Evolutionary conservation across 1,284 basidiomycete genomes (phyloP), one percentile per base, ranked within the genome.

Genomic region (Pseudozyma pruni): DNA sequence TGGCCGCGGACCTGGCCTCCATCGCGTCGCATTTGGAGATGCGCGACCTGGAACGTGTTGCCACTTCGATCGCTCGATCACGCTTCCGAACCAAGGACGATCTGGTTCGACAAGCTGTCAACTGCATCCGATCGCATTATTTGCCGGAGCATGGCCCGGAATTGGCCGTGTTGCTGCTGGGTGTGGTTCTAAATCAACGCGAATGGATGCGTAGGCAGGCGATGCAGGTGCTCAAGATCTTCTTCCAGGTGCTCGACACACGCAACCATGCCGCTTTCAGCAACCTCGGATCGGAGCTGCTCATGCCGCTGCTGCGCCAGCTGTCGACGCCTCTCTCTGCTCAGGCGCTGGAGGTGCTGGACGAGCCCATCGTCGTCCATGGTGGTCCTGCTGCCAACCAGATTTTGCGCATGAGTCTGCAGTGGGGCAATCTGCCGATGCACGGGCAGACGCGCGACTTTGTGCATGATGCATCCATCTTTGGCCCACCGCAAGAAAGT

Each of bases 21-120:
- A 86, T 94, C 22, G 93, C 94, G 1, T 88, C 89, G 33, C 83
- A 85, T 37, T 89, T 92, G 72, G 89, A 89, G 37, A 87, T 89
- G 47, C 86, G 88, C 11, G 91, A 90, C 74, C 90, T 96, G 69
- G 86, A 88, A 57, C 90, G 92, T 31, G 90, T 97, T 73, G 91
- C 95, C 87, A 90, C 87, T 2, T 94, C 92, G 8, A 94, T 95
- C 70, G 89, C 91, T 37, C 92, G 91, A 82, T 86, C 87, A 20
- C 90, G 92, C 40, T 97, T 97, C 86, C 87, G 94, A 39, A 93
- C 93, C 2, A 91, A 91, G 80, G 94, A 97, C 55, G 94, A 97
- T 82, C 93, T 97, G 83, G 87, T 95, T 57, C 89, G 93, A 3
- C 93, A 97, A 80, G 93, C 93, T 0, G 89, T 93, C 17, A 86